Percentiles rank a stretch among this genome's conserved stretches.
Conservation (phyloP, 2,329 filamentous ascomycete genomes). For the Pseudodiploospora longispora region DNA sequence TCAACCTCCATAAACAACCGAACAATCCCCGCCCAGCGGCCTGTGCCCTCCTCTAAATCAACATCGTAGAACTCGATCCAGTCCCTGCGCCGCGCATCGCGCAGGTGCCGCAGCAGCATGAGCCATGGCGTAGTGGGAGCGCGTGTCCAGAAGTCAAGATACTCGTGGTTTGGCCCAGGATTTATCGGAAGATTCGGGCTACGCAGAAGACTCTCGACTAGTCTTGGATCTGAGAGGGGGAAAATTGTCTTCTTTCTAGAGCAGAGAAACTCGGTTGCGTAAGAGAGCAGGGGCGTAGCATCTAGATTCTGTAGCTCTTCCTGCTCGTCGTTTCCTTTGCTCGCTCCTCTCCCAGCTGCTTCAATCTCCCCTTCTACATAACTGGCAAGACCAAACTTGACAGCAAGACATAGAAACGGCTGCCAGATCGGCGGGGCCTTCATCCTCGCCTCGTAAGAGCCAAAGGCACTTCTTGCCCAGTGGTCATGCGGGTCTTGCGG, state of each 20-base stretch:
- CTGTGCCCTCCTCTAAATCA: slow-evolving; percentile 15
- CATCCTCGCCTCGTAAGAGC: slow-evolving; percentile 22
- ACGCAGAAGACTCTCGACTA: slow-evolving; percentile 19
- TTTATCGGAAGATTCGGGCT: slow-evolving; percentile 9
- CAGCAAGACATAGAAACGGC: slow-evolving; percentile 24
- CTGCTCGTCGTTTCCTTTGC: neutral
- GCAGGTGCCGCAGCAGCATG: slow-evolving; percentile 20
- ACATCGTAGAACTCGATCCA: slow-evolving; percentile 24
- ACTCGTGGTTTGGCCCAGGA: slow-evolving; percentile 13
- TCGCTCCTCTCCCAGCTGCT: neutral
- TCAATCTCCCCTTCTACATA: slow-evolving; percentile 20
- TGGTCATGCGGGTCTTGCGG: slow-evolving; percentile 20
- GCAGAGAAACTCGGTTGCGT: slow-evolving; percentile 26
- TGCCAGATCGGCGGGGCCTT: slow-evolving; percentile 19
- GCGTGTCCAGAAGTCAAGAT: slow-evolving; percentile 16
- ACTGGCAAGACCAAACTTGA: slow-evolving; percentile 22
- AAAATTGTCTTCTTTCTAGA: slow-evolving; percentile 26
- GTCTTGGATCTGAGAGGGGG: slow-evolving; percentile 20
- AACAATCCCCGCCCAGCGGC: slow-evolving; percentile 22
- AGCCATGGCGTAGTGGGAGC: slow-evolving; percentile 21
- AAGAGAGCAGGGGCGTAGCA: slow-evolving; percentile 21
- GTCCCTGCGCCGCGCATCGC: slow-evolving; percentile 20
- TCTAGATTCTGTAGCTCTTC: slow-evolving; percentile 3
- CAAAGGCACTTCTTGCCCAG: slow-evolving; percentile 25
- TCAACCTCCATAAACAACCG: slow-evolving; percentile 18